Conservation (phyloP, 2,329 filamentous ascomycete genomes). For the Cytospora paraplurivora region DNA sequence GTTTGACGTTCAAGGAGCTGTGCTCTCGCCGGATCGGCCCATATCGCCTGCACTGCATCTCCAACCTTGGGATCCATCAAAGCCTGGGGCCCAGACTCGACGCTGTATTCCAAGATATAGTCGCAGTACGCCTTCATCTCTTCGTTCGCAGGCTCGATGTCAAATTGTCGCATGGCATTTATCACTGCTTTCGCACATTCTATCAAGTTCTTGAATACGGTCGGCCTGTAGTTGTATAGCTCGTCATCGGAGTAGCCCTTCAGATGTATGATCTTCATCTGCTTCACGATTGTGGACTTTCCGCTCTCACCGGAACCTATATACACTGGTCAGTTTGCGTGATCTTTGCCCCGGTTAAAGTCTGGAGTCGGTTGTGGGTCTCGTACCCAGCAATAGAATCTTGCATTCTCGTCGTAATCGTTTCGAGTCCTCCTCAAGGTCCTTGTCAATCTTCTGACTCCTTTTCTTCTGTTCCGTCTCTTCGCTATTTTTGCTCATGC, state of each 20-base stretch:
- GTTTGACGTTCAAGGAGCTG: conserved; percentile 89
- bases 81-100: conserved; percentile 87
- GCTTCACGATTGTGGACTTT: conserved; percentile 98
- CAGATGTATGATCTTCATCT: conserved; percentile 99
- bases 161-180: conserved; percentile 87
- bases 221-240: conserved; percentile 88
- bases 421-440: conserved; percentile 91
- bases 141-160: conserved; percentile 73
- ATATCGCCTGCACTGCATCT: conserved; percentile 80
- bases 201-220: conserved; percentile 96
- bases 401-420: conserved; percentile 97
- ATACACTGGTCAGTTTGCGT: conserved; percentile 8
- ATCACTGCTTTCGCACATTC: conserved; percentile 96
- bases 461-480: conserved; percentile 93
- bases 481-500: conserved; percentile 86
- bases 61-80: conserved; percentile 80
- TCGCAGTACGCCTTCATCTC: conserved; percentile 74
- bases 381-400: conserved; percentile 87
- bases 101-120: conserved; percentile 82
- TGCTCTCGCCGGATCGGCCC: conserved; percentile 84
- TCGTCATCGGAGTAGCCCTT: conserved; percentile 97
- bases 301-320: conserved; percentile 96
- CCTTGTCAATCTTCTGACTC: conserved; percentile 93
- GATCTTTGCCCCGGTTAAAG: background rate
- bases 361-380: conserved; percentile 6